Evolutionary conservation across 495 filamentous ascomycete genomes (phyloP).

Genomic region (Halenospora varia): DNA sequence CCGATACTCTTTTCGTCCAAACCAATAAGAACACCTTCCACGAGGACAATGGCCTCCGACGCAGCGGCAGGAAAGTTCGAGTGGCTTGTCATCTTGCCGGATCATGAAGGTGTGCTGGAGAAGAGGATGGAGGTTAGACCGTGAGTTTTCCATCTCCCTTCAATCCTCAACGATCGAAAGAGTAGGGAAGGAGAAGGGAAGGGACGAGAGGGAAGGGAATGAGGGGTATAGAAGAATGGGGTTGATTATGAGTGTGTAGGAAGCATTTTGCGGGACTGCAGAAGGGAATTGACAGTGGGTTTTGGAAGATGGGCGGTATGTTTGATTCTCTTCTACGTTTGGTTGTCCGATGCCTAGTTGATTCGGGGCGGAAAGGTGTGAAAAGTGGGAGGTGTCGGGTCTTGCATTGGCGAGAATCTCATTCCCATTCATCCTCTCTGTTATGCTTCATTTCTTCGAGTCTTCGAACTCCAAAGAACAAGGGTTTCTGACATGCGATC

Average conservation of each 20-base stretch:
- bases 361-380: neutral
- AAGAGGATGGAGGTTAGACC: constrained; percentile 68
- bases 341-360: neutral
- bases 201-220: neutral
- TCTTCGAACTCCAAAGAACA: neutral
- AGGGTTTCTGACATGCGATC: too few relatives aligned
- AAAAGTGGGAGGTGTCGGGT: neutral
- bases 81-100: constrained; percentile 83
- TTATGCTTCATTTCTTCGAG: neutral
- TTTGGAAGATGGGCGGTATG: constrained; percentile 55
- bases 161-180: neutral
- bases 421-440: neutral
- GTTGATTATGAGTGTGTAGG: constrained; percentile 29
- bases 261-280: constrained; percentile 52
- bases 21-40: neutral
- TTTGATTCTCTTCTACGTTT: constrained; percentile 1
- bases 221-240: neutral
- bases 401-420: neutral
- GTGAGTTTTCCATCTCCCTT: constrained; percentile 42
- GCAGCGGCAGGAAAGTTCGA: constrained; percentile 53
- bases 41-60: constrained; percentile 37
- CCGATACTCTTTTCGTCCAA: neutral
- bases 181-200: neutral
- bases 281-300: constrained; percentile 37
- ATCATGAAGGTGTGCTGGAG: constrained; percentile 59